Conservation (phyloP, 169 alveolate genomes). For the Cryptosporidium viatorum region DNA sequence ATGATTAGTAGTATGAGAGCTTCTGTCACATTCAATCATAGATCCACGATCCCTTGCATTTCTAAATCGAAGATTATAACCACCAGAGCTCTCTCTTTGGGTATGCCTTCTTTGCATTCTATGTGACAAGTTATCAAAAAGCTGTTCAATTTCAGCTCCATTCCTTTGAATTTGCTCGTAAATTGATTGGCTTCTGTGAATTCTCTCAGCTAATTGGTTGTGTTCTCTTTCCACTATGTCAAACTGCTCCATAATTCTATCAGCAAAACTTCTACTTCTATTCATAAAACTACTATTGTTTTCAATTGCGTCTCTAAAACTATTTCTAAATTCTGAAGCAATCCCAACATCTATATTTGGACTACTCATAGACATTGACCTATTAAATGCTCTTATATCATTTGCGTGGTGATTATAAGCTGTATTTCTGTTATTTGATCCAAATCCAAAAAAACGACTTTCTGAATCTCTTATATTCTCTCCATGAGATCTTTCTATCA, state of each 20-base stretch:
- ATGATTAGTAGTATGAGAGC: not conserved
- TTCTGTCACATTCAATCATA: not conserved
- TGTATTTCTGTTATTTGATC: not conserved
- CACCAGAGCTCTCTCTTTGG: slow-evolving; percentile 6
- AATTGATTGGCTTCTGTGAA: slow-evolving; percentile 37
- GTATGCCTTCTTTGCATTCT: slow-evolving; percentile 21
- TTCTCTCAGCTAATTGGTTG: slow-evolving; percentile 21
- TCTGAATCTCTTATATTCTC: not conserved
- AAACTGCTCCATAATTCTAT: slow-evolving; percentile 57
- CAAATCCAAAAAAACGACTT: slow-evolving; percentile 5
- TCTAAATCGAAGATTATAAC: not conserved
- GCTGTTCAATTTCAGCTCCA: not conserved
- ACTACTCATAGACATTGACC: slow-evolving; percentile 57
- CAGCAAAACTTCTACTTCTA: slow-evolving; percentile 67
- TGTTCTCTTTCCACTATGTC: slow-evolving; percentile 38
- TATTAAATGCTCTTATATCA: slow-evolving; percentile 18
- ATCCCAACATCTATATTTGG: not conserved
- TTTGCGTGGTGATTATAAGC: not conserved
- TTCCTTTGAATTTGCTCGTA: slow-evolving; percentile 53
- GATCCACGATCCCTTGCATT: not conserved
- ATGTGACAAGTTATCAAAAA: slow-evolving; percentile 10
- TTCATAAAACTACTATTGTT: slow-evolving; percentile 32
- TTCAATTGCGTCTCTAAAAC: slow-evolving; percentile 14
- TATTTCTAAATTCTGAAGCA: not conserved
- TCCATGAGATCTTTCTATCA: not conserved